Evolutionary conservation across 345 rosid genomes (phyloP).

Genomic region (Pugionium dolabratum): DNA sequence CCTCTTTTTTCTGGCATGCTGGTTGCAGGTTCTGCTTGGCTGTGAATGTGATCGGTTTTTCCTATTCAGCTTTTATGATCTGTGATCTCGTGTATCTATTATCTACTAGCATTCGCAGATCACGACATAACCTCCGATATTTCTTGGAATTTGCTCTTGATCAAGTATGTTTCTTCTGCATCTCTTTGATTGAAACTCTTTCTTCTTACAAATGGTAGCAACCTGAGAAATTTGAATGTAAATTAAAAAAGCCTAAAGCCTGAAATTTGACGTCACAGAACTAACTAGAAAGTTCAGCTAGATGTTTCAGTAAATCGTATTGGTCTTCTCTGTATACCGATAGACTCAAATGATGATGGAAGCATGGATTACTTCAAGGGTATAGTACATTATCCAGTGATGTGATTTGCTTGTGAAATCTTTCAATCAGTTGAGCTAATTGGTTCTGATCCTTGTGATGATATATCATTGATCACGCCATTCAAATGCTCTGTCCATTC

Average conservation of each 20-base stretch:
- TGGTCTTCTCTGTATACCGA: background rate
- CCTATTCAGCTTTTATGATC: slow-evolving; percentile 68
- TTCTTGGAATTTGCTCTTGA: slow-evolving; percentile 69
- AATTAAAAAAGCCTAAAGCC: background rate
- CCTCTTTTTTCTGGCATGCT: background rate
- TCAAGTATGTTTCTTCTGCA: slow-evolving; percentile 56
- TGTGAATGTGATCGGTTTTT: slow-evolving; percentile 72
- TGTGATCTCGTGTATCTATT: slow-evolving; percentile 56
- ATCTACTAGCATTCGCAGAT: slow-evolving; percentile 48
- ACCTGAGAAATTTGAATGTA: background rate
- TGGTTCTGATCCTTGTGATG: background rate
- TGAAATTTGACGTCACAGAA: slow-evolving; percentile 1
- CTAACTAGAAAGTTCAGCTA: background rate
- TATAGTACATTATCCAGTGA: background rate
- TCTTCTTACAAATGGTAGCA: background rate
- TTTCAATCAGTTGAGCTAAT: background rate
- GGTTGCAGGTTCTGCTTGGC: slow-evolving; percentile 72
- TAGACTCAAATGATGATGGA: no score
- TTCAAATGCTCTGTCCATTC: background rate
- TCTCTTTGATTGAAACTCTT: slow-evolving; percentile 2
- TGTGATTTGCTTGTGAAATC: slow-evolving; percentile 7
- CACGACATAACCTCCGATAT: slow-evolving; percentile 48
- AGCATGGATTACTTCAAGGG: no score
- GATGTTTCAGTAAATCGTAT: background rate
- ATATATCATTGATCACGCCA: background rate